A percentile compares a stretch with the other conserved stretches of the same genome.
Conservation (phyloP, 768 basidiomycete species). For the Suillus subalutaceus region DNA sequence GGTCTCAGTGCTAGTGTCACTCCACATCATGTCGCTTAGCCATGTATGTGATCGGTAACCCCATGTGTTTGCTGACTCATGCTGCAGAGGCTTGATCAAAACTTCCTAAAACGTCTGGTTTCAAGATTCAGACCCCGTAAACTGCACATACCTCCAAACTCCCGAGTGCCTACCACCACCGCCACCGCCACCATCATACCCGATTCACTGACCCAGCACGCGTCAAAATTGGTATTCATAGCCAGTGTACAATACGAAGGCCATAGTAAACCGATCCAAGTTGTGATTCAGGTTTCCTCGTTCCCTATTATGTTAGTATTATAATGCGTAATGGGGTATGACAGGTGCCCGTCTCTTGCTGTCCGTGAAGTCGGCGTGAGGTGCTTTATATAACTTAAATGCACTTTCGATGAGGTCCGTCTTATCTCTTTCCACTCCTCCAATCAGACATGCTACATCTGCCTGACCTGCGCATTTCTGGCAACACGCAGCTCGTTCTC, state of each 20-base stretch:
- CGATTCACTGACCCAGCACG: neutral
- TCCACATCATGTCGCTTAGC: too few species aligned
- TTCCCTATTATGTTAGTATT: neutral
- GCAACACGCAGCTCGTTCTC: neutral
- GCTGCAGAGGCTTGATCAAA: too few species aligned
- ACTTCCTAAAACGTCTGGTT: too few species aligned
- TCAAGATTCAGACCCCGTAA: too few species aligned
- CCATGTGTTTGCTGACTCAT: too few species aligned
- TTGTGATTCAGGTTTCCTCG: neutral
- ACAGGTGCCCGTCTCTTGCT: neutral
- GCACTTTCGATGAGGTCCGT: neutral
- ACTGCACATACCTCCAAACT: neutral
- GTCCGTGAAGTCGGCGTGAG: neutral
- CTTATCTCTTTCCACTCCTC: neutral
- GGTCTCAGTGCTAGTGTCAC: too few species aligned
- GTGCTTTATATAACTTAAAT: neutral
- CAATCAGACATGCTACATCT: neutral
- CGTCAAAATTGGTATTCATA: neutral
- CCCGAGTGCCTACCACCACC: neutral
- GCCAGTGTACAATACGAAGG: neutral
- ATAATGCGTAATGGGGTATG: neutral
- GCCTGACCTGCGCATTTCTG: neutral
- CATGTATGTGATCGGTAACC: too few species aligned
- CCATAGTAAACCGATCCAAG: too few species aligned
- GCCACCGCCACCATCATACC: too few species aligned